phyloP scores from a whole-genome alignment of 768 basidiomycete species.

The Pulveroboletus sp. region DNA sequence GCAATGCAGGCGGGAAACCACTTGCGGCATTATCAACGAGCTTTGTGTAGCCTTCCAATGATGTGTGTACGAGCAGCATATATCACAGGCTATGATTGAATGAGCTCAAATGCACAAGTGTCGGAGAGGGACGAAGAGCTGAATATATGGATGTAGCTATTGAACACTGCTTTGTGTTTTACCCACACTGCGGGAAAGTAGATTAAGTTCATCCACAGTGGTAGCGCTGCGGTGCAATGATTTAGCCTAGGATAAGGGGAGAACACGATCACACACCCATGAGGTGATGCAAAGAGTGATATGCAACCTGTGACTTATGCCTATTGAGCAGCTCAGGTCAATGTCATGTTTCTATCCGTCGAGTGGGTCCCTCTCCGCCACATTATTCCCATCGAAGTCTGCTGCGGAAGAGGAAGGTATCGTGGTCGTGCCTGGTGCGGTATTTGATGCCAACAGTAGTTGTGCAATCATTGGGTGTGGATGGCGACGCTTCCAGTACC shows the following conservation, averaged over 20 bases:
- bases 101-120: background rate
- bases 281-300: background rate
- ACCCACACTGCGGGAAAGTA: conserved; percentile 9
- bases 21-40: conserved; percentile 77
- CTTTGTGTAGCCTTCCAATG: conserved; percentile 2
- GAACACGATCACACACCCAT: background rate
- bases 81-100: conserved; percentile 19
- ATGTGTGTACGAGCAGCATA: background rate
- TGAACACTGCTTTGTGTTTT: conserved; percentile 8
- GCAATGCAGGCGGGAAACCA: conserved; percentile 70
- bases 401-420: background rate
- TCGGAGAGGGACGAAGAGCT: background rate
- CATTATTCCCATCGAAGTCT: background rate
- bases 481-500: too few relatives aligned
- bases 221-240: background rate
- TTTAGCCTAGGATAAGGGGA: background rate
- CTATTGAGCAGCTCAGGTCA: background rate
- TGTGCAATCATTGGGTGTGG: too few relatives aligned
- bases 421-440: background rate
- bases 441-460: too few relatives aligned
- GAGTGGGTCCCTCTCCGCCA: background rate
- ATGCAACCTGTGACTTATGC: background rate
- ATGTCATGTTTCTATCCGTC: background rate
- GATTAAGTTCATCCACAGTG: background rate
- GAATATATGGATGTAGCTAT: conserved; percentile 3